Evolutionary conservation across 805 yeast genomes (phyloP).

Genomic region (Saturnispora mendoncae): DNA sequence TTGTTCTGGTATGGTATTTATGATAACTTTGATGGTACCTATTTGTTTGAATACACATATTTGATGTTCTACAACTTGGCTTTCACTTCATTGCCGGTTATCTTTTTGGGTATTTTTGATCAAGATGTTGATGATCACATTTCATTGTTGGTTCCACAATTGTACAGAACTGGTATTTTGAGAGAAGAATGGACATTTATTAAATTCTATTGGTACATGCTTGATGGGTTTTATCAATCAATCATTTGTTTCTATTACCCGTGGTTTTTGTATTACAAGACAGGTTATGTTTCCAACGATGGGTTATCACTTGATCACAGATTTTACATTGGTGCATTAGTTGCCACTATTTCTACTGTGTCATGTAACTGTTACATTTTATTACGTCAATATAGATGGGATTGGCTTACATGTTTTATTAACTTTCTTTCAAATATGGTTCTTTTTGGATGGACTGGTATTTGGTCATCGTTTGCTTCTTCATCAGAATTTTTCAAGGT

Average conservation of each 20-base stretch:
- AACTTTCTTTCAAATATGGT: conserved; percentile 49
- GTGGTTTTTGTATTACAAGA: conserved; percentile 39
- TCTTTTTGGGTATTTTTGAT: conserved; percentile 69
- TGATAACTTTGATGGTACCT: conserved; percentile 70
- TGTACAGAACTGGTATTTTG: conserved; percentile 64
- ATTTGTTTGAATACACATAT: conserved; percentile 68
- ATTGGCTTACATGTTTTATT: conserved; percentile 56
- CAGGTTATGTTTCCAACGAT: conserved; percentile 33
- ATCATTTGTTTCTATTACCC: conserved; percentile 68
- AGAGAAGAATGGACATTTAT: conserved; percentile 61
- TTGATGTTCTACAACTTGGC: conserved; percentile 78
- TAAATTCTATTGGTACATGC: conserved; percentile 66
- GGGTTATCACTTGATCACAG: conserved; percentile 59
- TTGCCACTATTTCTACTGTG: conserved; percentile 56
- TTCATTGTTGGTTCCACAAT: conserved; percentile 63
- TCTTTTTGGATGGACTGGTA: conserved; percentile 70
- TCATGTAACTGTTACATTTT: conserved; percentile 60
- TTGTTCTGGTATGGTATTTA: conserved; percentile 75
- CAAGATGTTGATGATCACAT: conserved; percentile 70
- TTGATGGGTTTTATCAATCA: conserved; percentile 72
- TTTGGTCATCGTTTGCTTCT: conserved; percentile 51
- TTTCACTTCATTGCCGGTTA: conserved; percentile 73
- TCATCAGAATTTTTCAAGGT: conserved; percentile 60
- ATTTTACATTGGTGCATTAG: conserved; percentile 60
- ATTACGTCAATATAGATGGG: conserved; percentile 72